Conservation (phyloP, 306 rosid genomes). For the Psophocarpus tetragonolobus region DNA sequence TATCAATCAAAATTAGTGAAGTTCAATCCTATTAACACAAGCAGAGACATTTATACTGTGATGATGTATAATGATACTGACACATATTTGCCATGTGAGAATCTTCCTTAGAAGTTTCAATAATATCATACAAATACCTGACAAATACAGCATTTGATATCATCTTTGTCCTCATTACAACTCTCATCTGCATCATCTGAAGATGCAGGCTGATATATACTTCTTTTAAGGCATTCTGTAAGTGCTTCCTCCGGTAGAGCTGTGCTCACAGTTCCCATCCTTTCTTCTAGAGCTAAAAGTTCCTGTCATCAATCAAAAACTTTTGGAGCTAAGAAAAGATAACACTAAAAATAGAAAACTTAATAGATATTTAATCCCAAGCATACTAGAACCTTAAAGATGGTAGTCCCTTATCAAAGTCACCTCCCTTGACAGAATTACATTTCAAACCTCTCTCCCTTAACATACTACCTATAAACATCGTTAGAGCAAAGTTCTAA, state of each 20-base stretch:
- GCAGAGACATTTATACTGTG: neutral
- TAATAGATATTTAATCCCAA: neutral
- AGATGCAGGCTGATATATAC: constrained; percentile 49
- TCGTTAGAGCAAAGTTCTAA: neutral
- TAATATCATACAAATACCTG: constrained; percentile 53
- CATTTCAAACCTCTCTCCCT: neutral
- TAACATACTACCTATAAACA: neutral
- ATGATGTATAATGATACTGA: neutral
- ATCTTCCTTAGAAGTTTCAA: neutral
- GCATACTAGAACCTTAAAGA: neutral
- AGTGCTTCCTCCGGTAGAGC: constrained; percentile 75
- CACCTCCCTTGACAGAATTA: neutral
- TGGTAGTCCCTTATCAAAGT: constrained; percentile 10
- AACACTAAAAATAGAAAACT: neutral
- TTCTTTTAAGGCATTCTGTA: constrained; percentile 59
- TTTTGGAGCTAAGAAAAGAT: neutral
- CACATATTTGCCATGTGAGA: neutral
- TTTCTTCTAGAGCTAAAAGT: constrained; percentile 86
- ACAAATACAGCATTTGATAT: constrained; percentile 82
- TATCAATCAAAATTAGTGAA: neutral
- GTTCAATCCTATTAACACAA: neutral
- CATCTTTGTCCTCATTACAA: constrained; percentile 42
- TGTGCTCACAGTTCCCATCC: constrained; percentile 88
- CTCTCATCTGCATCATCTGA: constrained; percentile 36
- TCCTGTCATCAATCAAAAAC: constrained; percentile 52